A percentile compares a stretch with the other conserved stretches of the same genome.
Evolutionary conservation across 225 moss, liverwort and hornwort species (phyloP).

Genomic region (Pleurozium schreberi): DNA sequence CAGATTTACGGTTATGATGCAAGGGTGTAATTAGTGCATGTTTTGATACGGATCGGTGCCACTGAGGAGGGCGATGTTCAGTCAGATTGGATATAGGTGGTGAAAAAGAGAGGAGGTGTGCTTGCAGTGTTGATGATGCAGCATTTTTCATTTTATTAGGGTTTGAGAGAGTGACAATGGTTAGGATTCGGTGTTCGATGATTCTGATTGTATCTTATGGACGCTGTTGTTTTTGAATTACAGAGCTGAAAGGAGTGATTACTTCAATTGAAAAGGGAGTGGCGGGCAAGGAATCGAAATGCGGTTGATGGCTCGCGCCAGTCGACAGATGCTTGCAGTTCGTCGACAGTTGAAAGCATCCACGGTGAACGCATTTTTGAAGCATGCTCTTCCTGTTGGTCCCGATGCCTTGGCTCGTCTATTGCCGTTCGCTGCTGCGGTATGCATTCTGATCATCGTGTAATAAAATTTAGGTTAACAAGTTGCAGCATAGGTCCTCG

Average conservation of each 20-base stretch:
- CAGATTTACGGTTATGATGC: not conserved
- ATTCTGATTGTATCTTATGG: not conserved
- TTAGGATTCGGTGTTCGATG: not conserved
- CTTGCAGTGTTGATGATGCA: not conserved
- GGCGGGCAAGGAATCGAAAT: slow-evolving; percentile 75
- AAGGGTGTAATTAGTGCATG: not conserved
- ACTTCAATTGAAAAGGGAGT: slow-evolving; percentile 79
- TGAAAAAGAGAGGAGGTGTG: not conserved
- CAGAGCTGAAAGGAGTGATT: slow-evolving; percentile 74
- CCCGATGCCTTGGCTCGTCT: slow-evolving; percentile 56
- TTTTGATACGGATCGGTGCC: not conserved
- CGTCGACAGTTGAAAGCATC: slow-evolving; percentile 59
- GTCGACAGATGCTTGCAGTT: slow-evolving; percentile 67
- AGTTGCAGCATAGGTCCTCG: not conserved
- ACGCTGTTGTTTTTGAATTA: not conserved
- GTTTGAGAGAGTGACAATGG: not conserved
- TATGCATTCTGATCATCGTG: not conserved
- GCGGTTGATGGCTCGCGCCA: slow-evolving; percentile 80
- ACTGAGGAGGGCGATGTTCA: not conserved
- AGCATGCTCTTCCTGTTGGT: slow-evolving; percentile 50
- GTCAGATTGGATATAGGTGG: not conserved
- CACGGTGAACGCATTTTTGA: slow-evolving; percentile 48
- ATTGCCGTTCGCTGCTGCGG: slow-evolving; percentile 29
- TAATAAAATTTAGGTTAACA: not conserved
- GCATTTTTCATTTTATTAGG: not conserved